Base-by-base conservation (phyloP, 2,329 filamentous ascomycete genomes). In the Furcasterigmium furcatum region DNA sequence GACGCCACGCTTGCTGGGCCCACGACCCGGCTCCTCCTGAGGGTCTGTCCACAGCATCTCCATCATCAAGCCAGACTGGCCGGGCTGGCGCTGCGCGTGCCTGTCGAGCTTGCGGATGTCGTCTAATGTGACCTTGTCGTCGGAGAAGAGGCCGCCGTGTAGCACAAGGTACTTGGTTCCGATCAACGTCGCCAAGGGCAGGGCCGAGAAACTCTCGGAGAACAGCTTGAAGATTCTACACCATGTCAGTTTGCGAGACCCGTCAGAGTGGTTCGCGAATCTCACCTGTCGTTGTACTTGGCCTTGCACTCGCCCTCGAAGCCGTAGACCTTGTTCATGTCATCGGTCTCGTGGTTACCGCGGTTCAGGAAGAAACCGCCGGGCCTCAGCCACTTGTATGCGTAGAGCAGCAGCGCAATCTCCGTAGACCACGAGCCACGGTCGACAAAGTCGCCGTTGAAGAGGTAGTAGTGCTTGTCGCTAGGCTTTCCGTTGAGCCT, bases 31-130 rank as follows among this genome's bases (percentile, higher is more conserved):
- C 56, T 84, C 77, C 1, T 87, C 79, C 65, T 99, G 94, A 3
- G 94, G 94, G 63, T 99, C 94, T 1, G 94, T 97, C 94, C 94
- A 99, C 39, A 99, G 80, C 94, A 99, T 99, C 70, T 99, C 94
- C 94, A 99, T 99, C 94, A 99, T 99, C 58, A 99, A 72, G 13
- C 94, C 94, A 41, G 87, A 73, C 66, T 99, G 94, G 25, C 94
- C 94, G 3, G 94, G 92, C 60, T 97, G 92, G 50, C 89, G 80
- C 69, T 97, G 94, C 64, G 81, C 84, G 70, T 96, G 91, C 54
- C 92, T 79, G 68, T 97, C 85, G 47, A 97, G 75, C 70, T 95
- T 95, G 55, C 94, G 83, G 55, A 99, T 95, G 62, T 99, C 92
- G 55, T 97, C 89, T 43, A 99, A 73, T 1, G 88, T 91, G 52